Percentiles rank a stretch among this genome's conserved stretches.
phyloP scores from a whole-genome alignment of 805 yeast genomes.

The Candida glaebosa region DNA sequence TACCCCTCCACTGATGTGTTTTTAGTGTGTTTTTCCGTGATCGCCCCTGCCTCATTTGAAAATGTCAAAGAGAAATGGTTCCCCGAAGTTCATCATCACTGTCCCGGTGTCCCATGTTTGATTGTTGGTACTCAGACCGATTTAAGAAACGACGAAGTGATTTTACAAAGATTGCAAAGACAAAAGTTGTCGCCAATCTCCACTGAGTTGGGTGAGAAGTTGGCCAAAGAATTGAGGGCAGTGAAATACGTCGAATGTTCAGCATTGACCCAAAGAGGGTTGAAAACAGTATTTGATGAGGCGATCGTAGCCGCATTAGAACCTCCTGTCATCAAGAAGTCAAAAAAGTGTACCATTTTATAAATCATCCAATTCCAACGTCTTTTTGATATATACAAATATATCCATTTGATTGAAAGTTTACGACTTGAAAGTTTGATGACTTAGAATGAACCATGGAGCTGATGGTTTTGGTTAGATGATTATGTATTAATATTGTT shows the following conservation, averaged over 20 bases:
- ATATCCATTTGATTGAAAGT: background rate
- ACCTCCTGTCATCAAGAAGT: slow-evolving; percentile 84
- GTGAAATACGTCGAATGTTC: slow-evolving; percentile 98
- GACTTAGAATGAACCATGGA: background rate
- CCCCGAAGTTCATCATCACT: slow-evolving; percentile 94
- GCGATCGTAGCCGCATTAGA: slow-evolving; percentile 98
- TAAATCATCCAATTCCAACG: slow-evolving; percentile 23
- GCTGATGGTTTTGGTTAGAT: background rate
- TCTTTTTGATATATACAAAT: background rate
- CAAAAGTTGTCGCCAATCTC: slow-evolving; percentile 86
- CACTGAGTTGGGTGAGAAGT: slow-evolving; percentile 83
- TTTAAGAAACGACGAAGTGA: slow-evolving; percentile 88
- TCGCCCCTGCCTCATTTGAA: slow-evolving; percentile 95
- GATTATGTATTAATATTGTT: background rate
- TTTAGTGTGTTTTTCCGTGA: slow-evolving; percentile 92
- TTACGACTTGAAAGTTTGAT: no score
- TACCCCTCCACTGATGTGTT: slow-evolving; percentile 98
- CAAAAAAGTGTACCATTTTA: slow-evolving; percentile 83
- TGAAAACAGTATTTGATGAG: slow-evolving; percentile 97
- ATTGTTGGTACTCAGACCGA: slow-evolving; percentile 97
- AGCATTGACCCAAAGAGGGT: slow-evolving; percentile 93
- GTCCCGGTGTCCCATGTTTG: slow-evolving; percentile 97
- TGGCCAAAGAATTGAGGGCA: slow-evolving; percentile 91
- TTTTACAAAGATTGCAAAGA: slow-evolving; percentile 83
- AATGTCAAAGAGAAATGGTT: slow-evolving; percentile 98